Conservation (phyloP, 192 early-diverging fungal species). For the Linnemannia schmuckeri region DNA sequence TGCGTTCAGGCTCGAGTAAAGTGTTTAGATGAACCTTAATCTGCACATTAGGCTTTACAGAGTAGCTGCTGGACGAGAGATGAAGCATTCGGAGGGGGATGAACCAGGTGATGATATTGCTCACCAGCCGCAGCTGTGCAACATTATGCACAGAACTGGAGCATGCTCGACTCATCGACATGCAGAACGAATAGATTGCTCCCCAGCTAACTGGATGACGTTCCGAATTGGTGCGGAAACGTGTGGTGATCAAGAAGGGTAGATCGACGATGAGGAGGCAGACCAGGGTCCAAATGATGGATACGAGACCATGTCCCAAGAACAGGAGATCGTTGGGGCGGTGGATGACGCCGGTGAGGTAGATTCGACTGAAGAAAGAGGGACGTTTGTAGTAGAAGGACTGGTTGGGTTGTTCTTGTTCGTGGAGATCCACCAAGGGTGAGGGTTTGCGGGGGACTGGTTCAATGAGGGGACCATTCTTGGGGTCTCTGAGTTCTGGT, state of each 20-base stretch:
- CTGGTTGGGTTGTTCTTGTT: neutral
- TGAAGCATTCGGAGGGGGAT: conserved; percentile 29
- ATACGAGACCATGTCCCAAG: neutral
- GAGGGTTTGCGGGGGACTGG: neutral
- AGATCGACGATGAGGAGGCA: conserved; percentile 26
- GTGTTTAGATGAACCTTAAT: conserved; percentile 47
- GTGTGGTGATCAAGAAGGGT: conserved; percentile 27
- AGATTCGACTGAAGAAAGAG: conserved; percentile 19
- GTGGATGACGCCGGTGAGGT: conserved; percentile 28
- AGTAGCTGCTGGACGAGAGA: conserved; percentile 18
- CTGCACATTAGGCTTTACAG: conserved; percentile 10
- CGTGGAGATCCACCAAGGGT: neutral
- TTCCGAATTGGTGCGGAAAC: conserved; percentile 19
- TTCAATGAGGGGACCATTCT: neutral
- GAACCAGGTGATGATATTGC: conserved; percentile 43
- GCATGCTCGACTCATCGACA: conserved; percentile 41
- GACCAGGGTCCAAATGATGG: conserved; percentile 10
- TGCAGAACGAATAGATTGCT: conserved; percentile 34
- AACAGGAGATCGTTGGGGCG: conserved; percentile 35
- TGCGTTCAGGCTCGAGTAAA: conserved; percentile 27
- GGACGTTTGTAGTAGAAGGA: conserved; percentile 1
- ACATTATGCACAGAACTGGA: conserved; percentile 28
- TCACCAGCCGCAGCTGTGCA: conserved; percentile 42
- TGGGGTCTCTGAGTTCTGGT: conserved; percentile 13
- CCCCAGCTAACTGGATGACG: conserved; percentile 45